phyloP scores from a whole-genome alignment of 176 grass and related monocot genomes.

The Poa annua region DNA sequence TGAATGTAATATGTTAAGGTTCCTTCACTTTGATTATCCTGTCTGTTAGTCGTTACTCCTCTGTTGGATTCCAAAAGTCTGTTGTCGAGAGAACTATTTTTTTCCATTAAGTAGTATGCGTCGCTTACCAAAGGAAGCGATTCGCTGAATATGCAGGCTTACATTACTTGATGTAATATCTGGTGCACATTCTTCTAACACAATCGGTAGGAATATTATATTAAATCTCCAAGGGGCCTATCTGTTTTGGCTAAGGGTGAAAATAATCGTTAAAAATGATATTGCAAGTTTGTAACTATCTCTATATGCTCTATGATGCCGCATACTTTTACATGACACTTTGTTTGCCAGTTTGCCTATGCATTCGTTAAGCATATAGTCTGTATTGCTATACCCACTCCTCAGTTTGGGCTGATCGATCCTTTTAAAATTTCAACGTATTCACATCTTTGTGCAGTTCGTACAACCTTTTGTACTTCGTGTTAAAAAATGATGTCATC shows the following conservation, averaged over 20 bases:
- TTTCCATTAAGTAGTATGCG: background rate
- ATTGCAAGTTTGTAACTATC: no score
- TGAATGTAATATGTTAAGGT: conserved; percentile 24
- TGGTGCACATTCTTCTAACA: background rate
- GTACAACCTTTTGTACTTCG: background rate
- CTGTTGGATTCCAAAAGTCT: background rate
- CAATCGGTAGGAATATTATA: background rate
- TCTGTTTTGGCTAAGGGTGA: no score
- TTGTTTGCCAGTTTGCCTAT: conserved; percentile 1
- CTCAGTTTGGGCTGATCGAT: conserved; percentile 19
- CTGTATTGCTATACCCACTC: conserved; percentile 1
- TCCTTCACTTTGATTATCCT: background rate
- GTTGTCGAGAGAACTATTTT: background rate
- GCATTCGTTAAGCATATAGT: conserved; percentile 19
- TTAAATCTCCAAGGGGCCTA: background rate
- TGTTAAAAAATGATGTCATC: conserved; percentile 13
- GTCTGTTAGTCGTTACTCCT: background rate
- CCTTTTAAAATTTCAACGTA: background rate
- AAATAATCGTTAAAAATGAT: no score
- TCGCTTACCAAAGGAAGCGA: background rate
- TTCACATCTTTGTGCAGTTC: background rate
- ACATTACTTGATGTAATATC: background rate
- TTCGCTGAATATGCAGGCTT: background rate
- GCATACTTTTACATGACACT: conserved; percentile 3
- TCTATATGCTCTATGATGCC: background rate